Conservation (phyloP, 345 rosid genomes). For the Eucalyptus fibrosa region DNA sequence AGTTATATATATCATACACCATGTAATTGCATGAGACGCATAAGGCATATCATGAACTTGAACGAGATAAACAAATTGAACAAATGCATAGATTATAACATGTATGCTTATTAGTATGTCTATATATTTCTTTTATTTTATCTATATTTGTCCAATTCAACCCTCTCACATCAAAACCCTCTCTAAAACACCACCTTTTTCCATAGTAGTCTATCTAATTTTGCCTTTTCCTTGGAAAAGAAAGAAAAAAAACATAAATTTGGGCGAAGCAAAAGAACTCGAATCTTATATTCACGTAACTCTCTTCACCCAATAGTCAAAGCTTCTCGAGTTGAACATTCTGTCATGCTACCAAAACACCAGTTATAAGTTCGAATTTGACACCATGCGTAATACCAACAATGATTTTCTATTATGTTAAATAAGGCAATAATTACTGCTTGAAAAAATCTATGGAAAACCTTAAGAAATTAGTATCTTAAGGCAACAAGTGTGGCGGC, state of each 20-base stretch:
- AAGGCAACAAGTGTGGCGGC: not conserved
- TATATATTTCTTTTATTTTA: no score
- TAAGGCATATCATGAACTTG: not conserved
- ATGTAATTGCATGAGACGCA: not conserved
- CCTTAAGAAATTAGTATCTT: not conserved
- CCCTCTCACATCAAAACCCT: not conserved
- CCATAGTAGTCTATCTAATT: not conserved
- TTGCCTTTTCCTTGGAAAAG: not conserved
- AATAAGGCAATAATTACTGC: not conserved
- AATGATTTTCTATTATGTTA: not conserved
- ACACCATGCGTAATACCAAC: not conserved
- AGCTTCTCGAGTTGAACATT: not conserved
- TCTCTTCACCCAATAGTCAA: not conserved
- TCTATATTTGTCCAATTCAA: not conserved
- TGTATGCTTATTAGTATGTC: not conserved
- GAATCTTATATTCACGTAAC: not conserved
- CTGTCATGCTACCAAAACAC: not conserved
- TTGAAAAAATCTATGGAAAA: not conserved
- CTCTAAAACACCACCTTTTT: not conserved
- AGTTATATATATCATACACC: not conserved
- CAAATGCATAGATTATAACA: not conserved
- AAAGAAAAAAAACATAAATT: not conserved
- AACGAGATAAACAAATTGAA: not conserved
- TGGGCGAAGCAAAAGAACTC: not conserved
- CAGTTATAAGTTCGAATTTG: not conserved